Base-by-base conservation (phyloP, 2,329 filamentous ascomycete species). In the Onygenales sp. region DNA sequence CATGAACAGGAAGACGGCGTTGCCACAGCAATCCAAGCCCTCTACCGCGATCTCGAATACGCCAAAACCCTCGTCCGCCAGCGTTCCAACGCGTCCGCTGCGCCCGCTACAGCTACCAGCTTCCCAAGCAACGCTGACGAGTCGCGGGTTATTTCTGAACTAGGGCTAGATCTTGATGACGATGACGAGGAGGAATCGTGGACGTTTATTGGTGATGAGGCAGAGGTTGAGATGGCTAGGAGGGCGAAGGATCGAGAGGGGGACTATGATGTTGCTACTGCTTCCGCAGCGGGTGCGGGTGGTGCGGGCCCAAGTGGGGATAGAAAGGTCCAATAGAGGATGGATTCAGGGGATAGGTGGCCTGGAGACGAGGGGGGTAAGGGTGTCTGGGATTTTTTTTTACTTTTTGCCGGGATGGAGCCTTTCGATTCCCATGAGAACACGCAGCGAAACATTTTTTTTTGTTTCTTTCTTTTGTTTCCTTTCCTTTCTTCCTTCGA, bases 21-120 rank as follows among this genome's bases (percentile, higher is more conserved):
- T n/a, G 83, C 86, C 47, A 87, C 79, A 4, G 93, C 92, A 5
- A 93, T 97, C 57, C 88, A 95, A 68, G 87, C 84, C 56, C 88
- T 98, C 53, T 98, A 97, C 67, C 86, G 93, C 42, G 92, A 97
- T 67, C 79, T 97, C 53, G 93, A 97, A 66, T 96, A 96, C 63
- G 91, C 93, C 39, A 87, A 82, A 68, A 86, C 85, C 13, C 76
- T 97, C 44, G 86, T 95, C 67, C 87, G 86, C 68, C 81, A 84
- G 63, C 73, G 69, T 48, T 66, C 65, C 2, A 70, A 64, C 48
- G 56, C 62, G 13, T 70, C 66, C 6, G 46, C 40, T 5, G 32
- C 55, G 9, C 33, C 44, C 33, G 37, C 39, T 10, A 44, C 36
- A 4, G 62, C 65, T 5, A 67, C 67, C 6, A 67, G 67, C 2